Percentiles rank a stretch among this genome's conserved stretches.
phyloP scores from a whole-genome alignment of 2,329 filamentous ascomycete species.

The Falciphora oryzae region DNA sequence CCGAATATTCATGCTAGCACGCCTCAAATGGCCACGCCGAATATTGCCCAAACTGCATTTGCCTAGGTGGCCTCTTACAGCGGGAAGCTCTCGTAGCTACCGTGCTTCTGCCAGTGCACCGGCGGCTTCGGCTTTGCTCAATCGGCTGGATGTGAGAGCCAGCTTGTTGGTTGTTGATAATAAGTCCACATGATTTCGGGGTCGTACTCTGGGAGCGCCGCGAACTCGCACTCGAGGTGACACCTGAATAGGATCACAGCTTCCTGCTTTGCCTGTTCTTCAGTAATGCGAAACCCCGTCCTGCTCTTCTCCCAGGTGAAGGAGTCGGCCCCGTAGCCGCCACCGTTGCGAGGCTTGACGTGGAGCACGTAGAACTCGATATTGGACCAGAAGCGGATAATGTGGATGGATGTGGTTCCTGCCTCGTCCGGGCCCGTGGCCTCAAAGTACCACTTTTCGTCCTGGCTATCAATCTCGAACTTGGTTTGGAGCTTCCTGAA shows the following conservation, averaged over 20 bases:
- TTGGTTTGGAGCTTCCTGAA: no score
- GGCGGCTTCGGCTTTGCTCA: no score
- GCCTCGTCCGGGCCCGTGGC: slow-evolving; percentile 1
- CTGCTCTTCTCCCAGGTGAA: neutral
- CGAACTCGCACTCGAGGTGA: neutral
- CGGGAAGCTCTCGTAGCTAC: no score
- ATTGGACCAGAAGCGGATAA: neutral
- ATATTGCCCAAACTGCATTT: no score
- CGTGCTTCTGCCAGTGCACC: no score
- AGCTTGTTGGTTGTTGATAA: no score
- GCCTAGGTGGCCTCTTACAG: no score
- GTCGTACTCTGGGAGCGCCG: neutral
- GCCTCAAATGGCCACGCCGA: no score
- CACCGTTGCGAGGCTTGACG: neutral
- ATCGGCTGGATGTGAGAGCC: no score
- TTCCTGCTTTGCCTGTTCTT: neutral
- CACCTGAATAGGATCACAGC: neutral
- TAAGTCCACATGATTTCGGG: neutral
- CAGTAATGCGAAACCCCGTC: neutral
- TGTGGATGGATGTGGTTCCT: neutral
- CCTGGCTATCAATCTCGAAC: no score
- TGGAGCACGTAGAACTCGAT: neutral
- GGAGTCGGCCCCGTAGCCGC: neutral
- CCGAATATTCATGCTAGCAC: no score
- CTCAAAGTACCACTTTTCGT: neutral